Base-by-base conservation (phyloP, 139 green algal species). In the Diplosphaera chodatii region DNA sequence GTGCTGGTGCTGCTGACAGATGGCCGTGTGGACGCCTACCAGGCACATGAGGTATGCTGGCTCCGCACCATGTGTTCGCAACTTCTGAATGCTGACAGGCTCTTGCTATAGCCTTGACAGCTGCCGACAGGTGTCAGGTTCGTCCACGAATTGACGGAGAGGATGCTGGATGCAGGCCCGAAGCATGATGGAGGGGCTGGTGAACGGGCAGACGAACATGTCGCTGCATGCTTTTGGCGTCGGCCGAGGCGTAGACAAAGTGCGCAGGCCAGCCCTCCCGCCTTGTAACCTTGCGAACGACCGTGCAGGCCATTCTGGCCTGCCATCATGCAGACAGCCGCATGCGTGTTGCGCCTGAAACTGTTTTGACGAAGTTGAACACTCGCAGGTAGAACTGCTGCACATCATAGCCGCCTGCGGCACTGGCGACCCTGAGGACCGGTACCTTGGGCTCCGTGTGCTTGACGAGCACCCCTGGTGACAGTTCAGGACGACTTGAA, bases 141-240 rank as follows among this genome's bases (percentile, higher is more conserved):
- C n/a, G n/a, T n/a, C n/a, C n/a, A n/a, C n/a, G n/a, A n/a, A n/a
- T n/a, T n/a, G n/a, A n/a, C n/a, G n/a, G n/a, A n/a, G n/a, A n/a
- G n/a, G n/a, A n/a, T n/a, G n/a, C n/a, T 74, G 74, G 73, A 3
- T 71, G 75, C 20, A 90, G 74, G 85, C 83, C 0, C 66, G 31
- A 0, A 69, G 71, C 8, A 84, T 87, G 74, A 76, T 75, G 13
- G 40, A 56, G 1, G 74, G 76, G 25, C 74, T 91, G 68, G 80
- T 69, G 21, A 85, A 91, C 32, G 86, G 91, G 80, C 84, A 89
- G 69, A 63, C 41, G 4, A 69, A 81, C 23, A 78, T 87, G 56
- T 66, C 59, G 10, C 67, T 92, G 30, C 86, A 83, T 30, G 87
- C 86, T 1, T 90, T 89, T 70, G 89, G 86, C 22, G 89, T 95